Conservation (phyloP, 2,329 filamentous ascomycete genomes). For the Cladosporium sp. region DNA sequence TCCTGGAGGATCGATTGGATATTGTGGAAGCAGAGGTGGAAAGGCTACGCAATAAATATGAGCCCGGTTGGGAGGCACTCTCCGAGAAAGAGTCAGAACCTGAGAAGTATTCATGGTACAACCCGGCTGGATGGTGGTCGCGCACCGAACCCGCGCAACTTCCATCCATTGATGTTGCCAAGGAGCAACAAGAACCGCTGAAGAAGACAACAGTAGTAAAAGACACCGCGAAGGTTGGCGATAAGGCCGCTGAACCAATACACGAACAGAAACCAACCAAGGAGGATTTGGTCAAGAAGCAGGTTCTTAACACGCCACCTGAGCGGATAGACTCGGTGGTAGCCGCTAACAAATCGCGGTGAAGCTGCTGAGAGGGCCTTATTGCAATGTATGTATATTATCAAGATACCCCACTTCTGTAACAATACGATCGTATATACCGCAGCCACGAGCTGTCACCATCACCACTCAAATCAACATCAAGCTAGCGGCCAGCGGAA, state of each 20-base stretch:
- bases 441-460: not conserved
- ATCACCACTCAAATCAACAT: not conserved
- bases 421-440: slow-evolving; percentile 5
- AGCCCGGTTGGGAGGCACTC: slow-evolving; percentile 29
- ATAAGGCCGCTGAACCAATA: not conserved
- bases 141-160: slow-evolving; percentile 16
- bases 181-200: not conserved
- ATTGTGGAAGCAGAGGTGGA: slow-evolving; percentile 51
- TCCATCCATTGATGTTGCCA: not conserved
- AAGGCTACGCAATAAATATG: slow-evolving; percentile 30
- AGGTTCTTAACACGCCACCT: slow-evolving; percentile 5
- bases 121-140: slow-evolving; percentile 25
- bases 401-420: slow-evolving; percentile 20
- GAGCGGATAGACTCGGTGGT: slow-evolving; percentile 20
- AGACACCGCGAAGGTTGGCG: not conserved
- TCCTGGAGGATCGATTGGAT: slow-evolving; percentile 56
- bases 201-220: not conserved
- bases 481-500: not conserved
- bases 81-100: slow-evolving; percentile 32
- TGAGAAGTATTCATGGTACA: slow-evolving; percentile 27
- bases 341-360: slow-evolving; percentile 22
- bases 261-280: slow-evolving; percentile 12
- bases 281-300: slow-evolving; percentile 7
- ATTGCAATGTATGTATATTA: slow-evolving; percentile 13
- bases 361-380: slow-evolving; percentile 14